A percentile compares a stretch with the other conserved stretches of the same genome.
Evolutionary conservation across 768 basidiomycete genomes (phyloP).

Genomic region (Hebeloma cylindrosporum): DNA sequence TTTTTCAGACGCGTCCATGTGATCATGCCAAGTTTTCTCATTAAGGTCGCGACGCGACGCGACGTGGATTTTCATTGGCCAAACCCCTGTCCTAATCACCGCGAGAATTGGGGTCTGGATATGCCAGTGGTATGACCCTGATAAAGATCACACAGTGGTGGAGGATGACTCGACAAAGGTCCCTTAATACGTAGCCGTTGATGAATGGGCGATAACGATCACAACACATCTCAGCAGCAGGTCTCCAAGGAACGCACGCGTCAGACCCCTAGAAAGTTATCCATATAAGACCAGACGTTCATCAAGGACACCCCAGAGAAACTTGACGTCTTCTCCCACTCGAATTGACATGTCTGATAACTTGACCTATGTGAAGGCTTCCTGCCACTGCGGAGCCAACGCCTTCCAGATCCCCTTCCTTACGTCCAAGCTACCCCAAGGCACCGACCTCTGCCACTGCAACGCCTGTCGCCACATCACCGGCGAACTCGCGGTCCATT

Average conservation of each 20-base stretch:
- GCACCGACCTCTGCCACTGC: slow-evolving; percentile 27
- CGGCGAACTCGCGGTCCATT: slow-evolving; percentile 22
- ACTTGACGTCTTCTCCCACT: not conserved
- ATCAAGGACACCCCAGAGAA: not conserved
- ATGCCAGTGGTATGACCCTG: not conserved
- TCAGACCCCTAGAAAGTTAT: no score
- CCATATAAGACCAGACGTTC: not conserved
- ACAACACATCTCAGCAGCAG: no score
- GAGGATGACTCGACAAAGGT: no score
- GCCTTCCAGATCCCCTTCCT: slow-evolving; percentile 23
- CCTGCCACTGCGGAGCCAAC: slow-evolving; percentile 30
- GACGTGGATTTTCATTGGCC: no score
- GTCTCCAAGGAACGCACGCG: no score
- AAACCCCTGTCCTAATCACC: no score
- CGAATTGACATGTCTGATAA: slow-evolving; percentile 1
- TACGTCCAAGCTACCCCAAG: slow-evolving; percentile 20
- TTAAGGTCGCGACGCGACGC: slow-evolving; percentile 5
- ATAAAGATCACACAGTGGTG: no score
- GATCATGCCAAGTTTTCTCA: no score
- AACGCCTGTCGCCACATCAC: slow-evolving; percentile 29
- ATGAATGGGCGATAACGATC: no score
- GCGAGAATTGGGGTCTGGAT: not conserved
- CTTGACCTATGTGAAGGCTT: slow-evolving; percentile 25
- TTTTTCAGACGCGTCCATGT: no score
- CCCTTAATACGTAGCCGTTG: no score